Conservation (phyloP, 495 filamentous ascomycete species). For the Lepraria neglecta region DNA sequence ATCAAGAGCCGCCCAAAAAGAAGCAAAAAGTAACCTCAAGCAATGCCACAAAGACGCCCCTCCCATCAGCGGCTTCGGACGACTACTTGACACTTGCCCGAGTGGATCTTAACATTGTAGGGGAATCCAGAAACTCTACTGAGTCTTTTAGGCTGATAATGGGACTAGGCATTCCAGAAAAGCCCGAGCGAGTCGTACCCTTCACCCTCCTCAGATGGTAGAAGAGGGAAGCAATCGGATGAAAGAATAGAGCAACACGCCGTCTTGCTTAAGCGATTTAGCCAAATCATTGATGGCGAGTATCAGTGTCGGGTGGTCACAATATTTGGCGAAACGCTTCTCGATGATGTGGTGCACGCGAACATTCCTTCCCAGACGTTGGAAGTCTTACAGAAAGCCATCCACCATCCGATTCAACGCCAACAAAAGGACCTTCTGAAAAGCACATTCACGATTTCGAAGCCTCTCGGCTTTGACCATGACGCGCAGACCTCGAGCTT, state of each 20-base stretch:
- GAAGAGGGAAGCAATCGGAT: neutral
- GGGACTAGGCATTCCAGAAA: constrained; percentile 15
- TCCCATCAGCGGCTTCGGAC: neutral
- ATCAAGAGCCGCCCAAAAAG: constrained; percentile 17
- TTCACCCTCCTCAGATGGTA: constrained; percentile 13
- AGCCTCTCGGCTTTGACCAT: constrained; percentile 2
- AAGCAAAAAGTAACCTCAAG: constrained; percentile 11
- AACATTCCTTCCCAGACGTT: constrained; percentile 4
- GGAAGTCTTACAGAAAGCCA: constrained; percentile 14
- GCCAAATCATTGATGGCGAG: neutral
- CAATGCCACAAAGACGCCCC: neutral
- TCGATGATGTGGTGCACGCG: constrained; percentile 11
- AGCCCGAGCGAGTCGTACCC: constrained; percentile 11
- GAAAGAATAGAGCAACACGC: neutral
- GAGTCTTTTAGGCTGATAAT: neutral
- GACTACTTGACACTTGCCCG: constrained; percentile 21
- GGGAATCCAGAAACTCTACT: neutral
- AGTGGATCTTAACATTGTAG: constrained; percentile 22
- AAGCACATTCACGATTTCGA: constrained; percentile 12
- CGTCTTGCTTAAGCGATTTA: constrained; percentile 16
- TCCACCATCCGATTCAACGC: constrained; percentile 8
- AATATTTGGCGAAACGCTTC: constrained; percentile 4
- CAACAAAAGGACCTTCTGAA: constrained; percentile 2
- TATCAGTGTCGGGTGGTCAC: constrained; percentile 16
- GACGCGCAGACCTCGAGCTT: constrained; percentile 1